Conservation (phyloP, 2,329 filamentous ascomycete species). For the Xylaria sp. region DNA sequence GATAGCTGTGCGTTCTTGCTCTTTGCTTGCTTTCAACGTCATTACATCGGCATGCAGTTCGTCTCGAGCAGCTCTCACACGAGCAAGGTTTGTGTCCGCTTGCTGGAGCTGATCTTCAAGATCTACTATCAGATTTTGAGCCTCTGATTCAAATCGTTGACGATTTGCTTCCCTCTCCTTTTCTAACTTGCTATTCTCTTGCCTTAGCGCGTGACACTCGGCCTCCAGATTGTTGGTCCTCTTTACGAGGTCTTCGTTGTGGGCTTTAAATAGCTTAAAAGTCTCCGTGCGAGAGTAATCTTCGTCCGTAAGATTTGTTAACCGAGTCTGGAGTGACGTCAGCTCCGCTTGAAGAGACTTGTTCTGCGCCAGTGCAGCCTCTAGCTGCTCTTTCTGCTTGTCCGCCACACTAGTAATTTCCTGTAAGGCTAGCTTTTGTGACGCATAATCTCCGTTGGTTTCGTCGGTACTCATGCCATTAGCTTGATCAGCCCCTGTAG, state of each 20-base stretch:
- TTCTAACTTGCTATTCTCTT: slow-evolving; percentile 86
- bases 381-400: slow-evolving; percentile 90
- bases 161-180: slow-evolving; percentile 87
- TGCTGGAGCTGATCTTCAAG: slow-evolving; percentile 84
- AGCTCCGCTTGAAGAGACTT: slow-evolving; percentile 81
- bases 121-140: slow-evolving; percentile 76
- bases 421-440: slow-evolving; percentile 79
- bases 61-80: slow-evolving; percentile 85
- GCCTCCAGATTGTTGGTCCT: slow-evolving; percentile 92
- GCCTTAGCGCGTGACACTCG: slow-evolving; percentile 83
- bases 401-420: slow-evolving; percentile 79
- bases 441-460: slow-evolving; percentile 67
- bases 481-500: slow-evolving; percentile 56
- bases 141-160: slow-evolving; percentile 82
- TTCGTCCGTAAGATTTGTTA: slow-evolving; percentile 84
- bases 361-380: slow-evolving; percentile 81
- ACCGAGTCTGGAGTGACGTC: slow-evolving; percentile 74
- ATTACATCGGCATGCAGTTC: slow-evolving; percentile 85
- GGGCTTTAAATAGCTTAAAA: slow-evolving; percentile 89
- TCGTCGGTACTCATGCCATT: slow-evolving; percentile 68
- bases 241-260: slow-evolving; percentile 93
- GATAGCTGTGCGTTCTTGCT: slow-evolving; percentile 76
- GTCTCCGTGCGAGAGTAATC: slow-evolving; percentile 93
- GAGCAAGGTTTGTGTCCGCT: slow-evolving; percentile 84
- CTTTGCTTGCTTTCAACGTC: slow-evolving; percentile 81